phyloP scores from a whole-genome alignment of 345 rosid species.

The Bretschneidera sinensis region DNA sequence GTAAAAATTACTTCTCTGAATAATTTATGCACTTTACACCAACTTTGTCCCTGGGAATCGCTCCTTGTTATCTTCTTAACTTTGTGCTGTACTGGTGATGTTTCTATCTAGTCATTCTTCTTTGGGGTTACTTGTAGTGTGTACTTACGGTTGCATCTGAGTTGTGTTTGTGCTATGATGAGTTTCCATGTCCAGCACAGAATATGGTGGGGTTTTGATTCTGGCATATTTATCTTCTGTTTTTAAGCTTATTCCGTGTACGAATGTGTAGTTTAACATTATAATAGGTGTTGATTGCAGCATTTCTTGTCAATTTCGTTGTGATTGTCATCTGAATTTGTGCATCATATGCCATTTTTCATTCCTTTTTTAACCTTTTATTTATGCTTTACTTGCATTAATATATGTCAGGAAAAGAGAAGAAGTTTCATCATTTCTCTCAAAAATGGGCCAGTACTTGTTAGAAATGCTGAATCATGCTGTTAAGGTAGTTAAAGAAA shows the following conservation, averaged over 20 bases:
- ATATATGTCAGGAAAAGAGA: constrained; percentile 49
- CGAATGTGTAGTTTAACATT: background rate
- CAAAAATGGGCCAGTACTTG: constrained; percentile 49
- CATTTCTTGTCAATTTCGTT: background rate
- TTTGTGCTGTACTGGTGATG: too few species aligned
- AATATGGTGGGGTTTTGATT: too few species aligned
- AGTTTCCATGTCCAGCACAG: too few species aligned
- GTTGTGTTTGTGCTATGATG: too few species aligned
- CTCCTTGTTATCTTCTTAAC: too few species aligned
- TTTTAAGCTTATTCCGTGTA: background rate
- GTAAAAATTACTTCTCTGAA: too few species aligned
- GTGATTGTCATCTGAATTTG: too few species aligned
- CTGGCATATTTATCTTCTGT: background rate
- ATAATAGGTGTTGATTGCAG: background rate
- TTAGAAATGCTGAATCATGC: constrained; percentile 56
- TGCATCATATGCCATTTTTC: background rate
- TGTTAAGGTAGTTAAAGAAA: constrained; percentile 35
- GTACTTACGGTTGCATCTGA: too few species aligned
- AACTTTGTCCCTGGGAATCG: too few species aligned
- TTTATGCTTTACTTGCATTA: background rate
- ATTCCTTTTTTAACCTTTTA: background rate
- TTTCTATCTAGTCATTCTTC: too few species aligned
- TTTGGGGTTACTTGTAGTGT: too few species aligned
- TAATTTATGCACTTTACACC: too few species aligned
- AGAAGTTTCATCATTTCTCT: constrained; percentile 46